Base-by-base conservation (phyloP, 2,329 filamentous ascomycete species). In the Chrysoporthe austroafricana region DNA sequence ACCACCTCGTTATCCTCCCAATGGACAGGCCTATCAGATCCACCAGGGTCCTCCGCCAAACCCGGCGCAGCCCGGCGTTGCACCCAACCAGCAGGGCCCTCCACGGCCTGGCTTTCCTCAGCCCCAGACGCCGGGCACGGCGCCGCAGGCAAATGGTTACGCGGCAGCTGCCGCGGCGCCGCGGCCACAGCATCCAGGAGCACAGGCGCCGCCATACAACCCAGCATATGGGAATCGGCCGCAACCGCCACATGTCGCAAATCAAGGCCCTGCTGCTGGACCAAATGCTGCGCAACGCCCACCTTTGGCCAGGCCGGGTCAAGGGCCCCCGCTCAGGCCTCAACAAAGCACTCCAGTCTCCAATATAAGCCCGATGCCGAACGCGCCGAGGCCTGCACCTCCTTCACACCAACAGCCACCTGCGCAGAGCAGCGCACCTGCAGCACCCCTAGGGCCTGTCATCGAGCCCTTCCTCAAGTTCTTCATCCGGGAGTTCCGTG, bases 401-500 rank as follows among this genome's bases (percentile, higher is more conserved):
- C 50, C 61, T 57, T 21, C 62, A 2, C 68, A 62, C 4, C 59
- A 48, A 21, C 54, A 46, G 26, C 68, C 50, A 11, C 59, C 68
- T 14, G 13, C 59, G 48, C 32, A 66, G 13, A 67, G 39, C 46
- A 57, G 18, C 46, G 62, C 42, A 0, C 50, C 70, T 34, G 56
- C 66, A 13, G 60, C 68, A 13, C 50, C 69, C 9, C 64, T 75
- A 18, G 72, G 69, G 56, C 76, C 76, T 8, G 79, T 82, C 36
- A 80, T 86, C 36, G 79, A 84, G n/a, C 79, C 81, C 0, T 77
- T 78, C 44, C 74, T 85, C 1, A 74, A 82, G 32, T 71, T 75
- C 7, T 79, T 81, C 16, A 78, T 86, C 21, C 77, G 79, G 44
- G 78, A 78, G 21, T 80, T 86, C 73, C 84, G 83, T 71, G 79